Conservation (phyloP, 148 eudicot genomes). For the Bassia scoparia region DNA sequence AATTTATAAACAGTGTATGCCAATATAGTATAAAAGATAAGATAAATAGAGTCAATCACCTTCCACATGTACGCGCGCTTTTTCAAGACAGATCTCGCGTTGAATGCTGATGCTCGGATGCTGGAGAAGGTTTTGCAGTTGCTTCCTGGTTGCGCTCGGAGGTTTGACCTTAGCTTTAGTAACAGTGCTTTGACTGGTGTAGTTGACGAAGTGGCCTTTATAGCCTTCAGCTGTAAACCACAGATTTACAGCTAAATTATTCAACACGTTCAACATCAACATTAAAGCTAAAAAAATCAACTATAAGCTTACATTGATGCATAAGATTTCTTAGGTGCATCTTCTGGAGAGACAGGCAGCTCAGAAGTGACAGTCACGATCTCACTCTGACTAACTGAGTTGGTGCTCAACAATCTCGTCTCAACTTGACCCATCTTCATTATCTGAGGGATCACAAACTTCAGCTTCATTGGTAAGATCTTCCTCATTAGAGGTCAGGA, state of each 20-base stretch:
- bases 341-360: slow-evolving; percentile 42
- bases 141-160: slow-evolving; percentile 40
- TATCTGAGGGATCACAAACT: slow-evolving; percentile 54
- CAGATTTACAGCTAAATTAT: background rate
- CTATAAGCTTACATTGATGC: slow-evolving; percentile 54
- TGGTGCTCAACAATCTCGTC: slow-evolving; percentile 50
- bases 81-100: slow-evolving; percentile 34
- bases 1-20: background rate
- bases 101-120: slow-evolving; percentile 30
- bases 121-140: slow-evolving; percentile 31
- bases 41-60: slow-evolving; percentile 30
- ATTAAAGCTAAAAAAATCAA: background rate
- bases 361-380: slow-evolving; percentile 28
- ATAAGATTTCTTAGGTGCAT: slow-evolving; percentile 57
- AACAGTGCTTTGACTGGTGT: slow-evolving; percentile 34
- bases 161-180: slow-evolving; percentile 36
- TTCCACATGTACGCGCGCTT: slow-evolving; percentile 31
- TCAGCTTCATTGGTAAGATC: slow-evolving; percentile 48
- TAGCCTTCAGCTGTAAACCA: slow-evolving; percentile 49
- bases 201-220: slow-evolving; percentile 37
- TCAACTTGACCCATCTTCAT: slow-evolving; percentile 42
- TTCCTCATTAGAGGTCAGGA: slow-evolving; percentile 36
- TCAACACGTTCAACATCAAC: background rate
- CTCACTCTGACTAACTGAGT: slow-evolving; percentile 36
- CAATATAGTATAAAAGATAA: slow-evolving; percentile 8